A percentile compares a stretch with the other conserved stretches of the same genome.
Conservation (phyloP, 345 rosid species). For the Aquilaria sinensis region DNA sequence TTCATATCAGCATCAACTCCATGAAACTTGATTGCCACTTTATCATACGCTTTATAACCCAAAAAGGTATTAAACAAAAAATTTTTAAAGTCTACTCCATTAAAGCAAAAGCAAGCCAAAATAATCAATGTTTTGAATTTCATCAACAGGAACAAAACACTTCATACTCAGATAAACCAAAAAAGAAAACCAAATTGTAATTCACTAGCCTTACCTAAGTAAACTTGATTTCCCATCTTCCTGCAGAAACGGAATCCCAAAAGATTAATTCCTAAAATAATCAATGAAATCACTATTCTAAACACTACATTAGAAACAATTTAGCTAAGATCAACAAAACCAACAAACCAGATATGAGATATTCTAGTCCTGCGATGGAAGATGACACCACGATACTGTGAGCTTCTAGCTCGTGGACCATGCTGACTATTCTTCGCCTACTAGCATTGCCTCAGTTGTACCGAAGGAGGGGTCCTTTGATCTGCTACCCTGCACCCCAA, state of each 20-base stretch:
- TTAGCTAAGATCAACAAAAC: neutral
- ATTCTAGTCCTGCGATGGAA: constrained; percentile 69
- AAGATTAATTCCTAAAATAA: neutral
- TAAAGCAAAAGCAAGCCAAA: no score
- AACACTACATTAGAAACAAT: neutral
- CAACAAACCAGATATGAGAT: constrained; percentile 78
- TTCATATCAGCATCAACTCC: constrained; percentile 84
- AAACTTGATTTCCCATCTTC: constrained; percentile 88
- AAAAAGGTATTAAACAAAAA: neutral
- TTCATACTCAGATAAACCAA: no score
- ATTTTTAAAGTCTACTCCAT: neutral
- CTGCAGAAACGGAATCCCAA: constrained; percentile 28
- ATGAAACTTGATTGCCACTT: constrained; percentile 83
- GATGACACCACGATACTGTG: constrained; percentile 76
- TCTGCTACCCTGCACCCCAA: constrained; percentile 17
- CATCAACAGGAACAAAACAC: neutral
- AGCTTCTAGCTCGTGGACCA: constrained; percentile 72
- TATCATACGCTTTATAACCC: constrained; percentile 71
- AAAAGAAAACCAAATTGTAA: no score
- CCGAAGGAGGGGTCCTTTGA: constrained; percentile 21
- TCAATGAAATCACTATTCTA: neutral
- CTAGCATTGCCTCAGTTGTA: no score
- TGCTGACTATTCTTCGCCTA: constrained; percentile 64
- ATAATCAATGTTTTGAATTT: neutral
- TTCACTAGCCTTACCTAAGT: constrained; percentile 73